Evolutionary conservation across 768 basidiomycete genomes (phyloP).

Genomic region (Suillus lakei): DNA sequence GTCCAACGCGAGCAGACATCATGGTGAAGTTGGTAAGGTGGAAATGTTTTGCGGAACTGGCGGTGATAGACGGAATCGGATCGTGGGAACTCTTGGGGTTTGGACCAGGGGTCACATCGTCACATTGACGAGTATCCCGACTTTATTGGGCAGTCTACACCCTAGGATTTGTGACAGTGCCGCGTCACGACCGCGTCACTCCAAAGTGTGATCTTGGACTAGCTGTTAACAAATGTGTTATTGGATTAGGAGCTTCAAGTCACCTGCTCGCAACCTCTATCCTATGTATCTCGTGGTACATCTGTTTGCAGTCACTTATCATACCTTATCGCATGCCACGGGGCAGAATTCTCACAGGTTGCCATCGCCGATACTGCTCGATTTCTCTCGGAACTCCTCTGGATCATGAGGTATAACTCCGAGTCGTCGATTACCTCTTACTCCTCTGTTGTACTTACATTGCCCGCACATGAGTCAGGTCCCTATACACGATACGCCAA

Average conservation of each 20-base stretch:
- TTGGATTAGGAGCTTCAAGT: too few relatives aligned
- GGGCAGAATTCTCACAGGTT: conserved; percentile 14
- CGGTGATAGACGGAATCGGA: conserved; percentile 9
- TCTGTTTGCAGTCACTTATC: conserved; percentile 11
- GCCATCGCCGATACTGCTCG: conserved; percentile 4
- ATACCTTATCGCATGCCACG: conserved; percentile 4
- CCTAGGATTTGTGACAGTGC: too few relatives aligned
- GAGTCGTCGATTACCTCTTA: background rate
- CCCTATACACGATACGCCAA: conserved; percentile 43
- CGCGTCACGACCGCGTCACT: too few relatives aligned
- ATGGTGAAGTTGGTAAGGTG: conserved; percentile 23
- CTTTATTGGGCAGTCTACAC: too few relatives aligned
- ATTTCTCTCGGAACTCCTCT: background rate
- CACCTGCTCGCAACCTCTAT: too few relatives aligned
- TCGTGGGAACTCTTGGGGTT: conserved; percentile 33
- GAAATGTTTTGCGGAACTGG: background rate
- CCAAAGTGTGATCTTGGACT: background rate
- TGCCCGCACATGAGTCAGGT: conserved; percentile 21
- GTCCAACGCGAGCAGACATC: conserved; percentile 56
- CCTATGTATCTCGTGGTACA: conserved; percentile 1
- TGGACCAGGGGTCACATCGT: too few relatives aligned
- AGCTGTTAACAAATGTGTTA: background rate
- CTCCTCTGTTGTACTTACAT: conserved; percentile 14
- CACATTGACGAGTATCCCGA: too few relatives aligned
- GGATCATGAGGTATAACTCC: conserved; percentile 12